Base-by-base conservation (phyloP, 1,139 yeast species). In the Eremothecium cymbalariae region DNA sequence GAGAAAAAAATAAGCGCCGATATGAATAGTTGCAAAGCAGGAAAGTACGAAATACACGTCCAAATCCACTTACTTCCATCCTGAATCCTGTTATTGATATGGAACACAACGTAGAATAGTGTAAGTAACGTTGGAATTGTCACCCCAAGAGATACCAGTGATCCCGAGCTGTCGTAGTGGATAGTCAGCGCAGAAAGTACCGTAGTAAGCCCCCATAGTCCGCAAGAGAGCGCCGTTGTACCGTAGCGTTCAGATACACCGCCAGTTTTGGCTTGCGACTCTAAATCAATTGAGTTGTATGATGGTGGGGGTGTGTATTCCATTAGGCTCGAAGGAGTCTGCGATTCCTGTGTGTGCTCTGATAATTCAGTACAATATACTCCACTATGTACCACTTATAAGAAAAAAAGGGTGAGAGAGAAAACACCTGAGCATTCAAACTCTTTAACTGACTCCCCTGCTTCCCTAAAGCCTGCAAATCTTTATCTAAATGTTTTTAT, bases 261-360 rank as follows among this genome's bases (percentile, higher is more conserved):
- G 12, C 7, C 8, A 11, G 19, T 12, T 4, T 15, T 27, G 30
- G 8, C 21, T 11, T 14, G 19, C 5, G 30, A 4, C 14, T 27
- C 30, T 21, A 27, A n/a, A 21, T 27, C 30, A 8, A 27, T 16
- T 16, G 30, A 27, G 30, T 27, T 16, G 21, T 27, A 27, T 3
- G 30, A 16, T 14, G 30, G 30, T n/a, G 30, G 30, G n/a, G 30
- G 30, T n/a, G 30, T 27, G 30, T 27, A 27, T 17, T 27, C 30
- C 30, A 27, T 27, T 23, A 6, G 14, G 9, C 32, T 12, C 27
- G 24, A 14, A 18, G 31, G 33, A 38, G 20, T 15, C 49, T 48
- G 15, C n/a, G n/a, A n/a, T n/a, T n/a, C n/a, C n/a, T n/a, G n/a
- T n/a, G n/a, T n/a, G n/a, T n/a, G n/a, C n/a, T n/a, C n/a, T n/a